A percentile compares a stretch with the other conserved stretches of the same genome.
These are phyloP conservation scores for Neoboletus subvelutipes DNA, from an alignment of 768 basidiomycete species.

Conservation along the genomic window DNA sequence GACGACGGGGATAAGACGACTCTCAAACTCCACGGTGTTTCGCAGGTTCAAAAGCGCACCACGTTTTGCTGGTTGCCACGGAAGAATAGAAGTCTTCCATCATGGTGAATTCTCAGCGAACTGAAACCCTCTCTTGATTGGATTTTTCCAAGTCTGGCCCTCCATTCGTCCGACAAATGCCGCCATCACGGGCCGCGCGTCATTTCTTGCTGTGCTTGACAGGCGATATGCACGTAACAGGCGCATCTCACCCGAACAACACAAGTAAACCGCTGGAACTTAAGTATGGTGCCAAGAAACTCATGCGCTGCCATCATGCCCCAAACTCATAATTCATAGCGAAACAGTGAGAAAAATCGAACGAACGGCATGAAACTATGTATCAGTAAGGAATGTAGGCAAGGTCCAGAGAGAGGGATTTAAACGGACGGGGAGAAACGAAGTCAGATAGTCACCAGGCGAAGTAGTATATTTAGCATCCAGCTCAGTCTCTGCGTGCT, in stretches of 20 bases:
- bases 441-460: conserved; percentile 14
- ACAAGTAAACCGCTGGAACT: not conserved
- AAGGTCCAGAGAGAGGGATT: conserved; percentile 24
- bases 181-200: conserved; percentile 12
- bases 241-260: conserved; percentile 7
- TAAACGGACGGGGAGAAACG: conserved; percentile 7
- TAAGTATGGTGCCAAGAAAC: not conserved
- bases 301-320: conserved; percentile 3
- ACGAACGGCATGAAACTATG: conserved; percentile 29
- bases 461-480: conserved; percentile 14
- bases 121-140: conserved; percentile 12
- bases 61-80: conserved; percentile 32
- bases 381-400: conserved; percentile 33
- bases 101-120: conserved; percentile 23
- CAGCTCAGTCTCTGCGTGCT: conserved; percentile 57
- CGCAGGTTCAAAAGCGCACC: conserved; percentile 18
- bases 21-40: conserved; percentile 27
- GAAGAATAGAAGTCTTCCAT: conserved; percentile 34
- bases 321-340: conserved; percentile 27
- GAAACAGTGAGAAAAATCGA: conserved; percentile 24
- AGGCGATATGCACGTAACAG: conserved; percentile 15
- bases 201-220: conserved; percentile 5
- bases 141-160: conserved; percentile 9
- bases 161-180: conserved; percentile 18
- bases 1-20: conserved; percentile 20